Base-by-base conservation (phyloP, 2,329 filamentous ascomycete genomes). In the Nigrospora osmanthi region DNA sequence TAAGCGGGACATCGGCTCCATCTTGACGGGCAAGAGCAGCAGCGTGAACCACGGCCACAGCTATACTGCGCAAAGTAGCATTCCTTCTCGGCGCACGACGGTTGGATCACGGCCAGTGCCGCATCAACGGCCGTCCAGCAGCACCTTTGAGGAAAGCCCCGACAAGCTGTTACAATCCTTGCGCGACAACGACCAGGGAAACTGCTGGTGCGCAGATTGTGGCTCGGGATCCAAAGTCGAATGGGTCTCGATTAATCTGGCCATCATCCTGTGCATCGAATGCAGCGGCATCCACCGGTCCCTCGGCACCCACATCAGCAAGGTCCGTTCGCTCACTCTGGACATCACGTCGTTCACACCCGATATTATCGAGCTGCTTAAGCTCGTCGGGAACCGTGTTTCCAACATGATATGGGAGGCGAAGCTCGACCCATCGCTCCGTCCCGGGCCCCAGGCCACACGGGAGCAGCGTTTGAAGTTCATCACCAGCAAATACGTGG, bases 321-420 rank as follows among this genome's bases (percentile, higher is more conserved):
- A 98, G 69, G 82, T 98, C 35, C 86, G 93, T 44, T 97, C 93
- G 12, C 76, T 98, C 36, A 98, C 93, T 0, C 76, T 98, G 36
- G 93, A 98, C 61, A 94, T 94, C 53, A 90, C 87, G 44, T 96
- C 90, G 0, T 98, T 98, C 63, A 97, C 93, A 4, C 85, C 87
- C 55, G 94, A 98, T 71, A 95, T 97, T 61, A 86, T 98, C 62
- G 94, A 98, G 61, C 77, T 98, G 40, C 76, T 98, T 36, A 73
- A 96, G 47, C 82, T 91, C 47, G 82, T 98, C 50, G 94, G 94
- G 50, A 98, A 98, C 62, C 81, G 90, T 42, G 82, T 96, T 42
- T 93, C 90, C 56, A 98, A 98, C 65, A 91, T 91, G 83, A 76
- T 98, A 16, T 98, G 90, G 89, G 93, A 98, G 69, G 84, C 89